Evolutionary conservation across 495 filamentous ascomycete species (phyloP), one percentile per base, ranked within the genome.

Genomic region (Parathielavia hyrcaniae): DNA sequence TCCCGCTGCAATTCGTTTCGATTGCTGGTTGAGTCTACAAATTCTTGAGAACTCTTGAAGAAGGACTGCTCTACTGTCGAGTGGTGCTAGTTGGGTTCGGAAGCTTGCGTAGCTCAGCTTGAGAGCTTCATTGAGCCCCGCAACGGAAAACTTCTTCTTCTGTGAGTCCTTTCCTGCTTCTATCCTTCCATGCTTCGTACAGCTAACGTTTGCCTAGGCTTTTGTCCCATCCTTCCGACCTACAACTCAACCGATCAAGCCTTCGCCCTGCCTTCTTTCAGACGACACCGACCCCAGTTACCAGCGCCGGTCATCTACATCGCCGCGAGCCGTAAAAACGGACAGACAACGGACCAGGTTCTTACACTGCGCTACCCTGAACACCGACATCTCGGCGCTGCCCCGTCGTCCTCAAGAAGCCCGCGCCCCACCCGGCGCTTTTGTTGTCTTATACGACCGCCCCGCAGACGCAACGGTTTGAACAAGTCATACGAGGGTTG

Each of bases 181-280:
- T 6, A 16, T 5, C 12, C 10, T n/a, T 5, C 26, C 26, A 20
- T 9, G 40, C n/a, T 23, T 45, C 52, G 34, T 54, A 22, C 51
- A 35, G 52, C 52, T 56, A 56, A 56, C 53, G 41, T 41, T n/a
- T 41, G 36, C 40, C 40, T n/a, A 57, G 46, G 41, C 32, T 38
- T 11, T 38, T 14, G 10, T 14, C n/a, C 9, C 34, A 12, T 30
- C 34, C 19, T 13, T 32, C n/a, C 16, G 13, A 9, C 13, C 41
- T 38, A 30, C 19, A 17, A 55, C 39, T 46, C 17, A 39, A 32
- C 11, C 9, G 10, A 11, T 14, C 35, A 38, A 38, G 13, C 35
- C 9, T 8, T 11, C 35, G 35, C 1, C 6, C 6, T 2, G 2
- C 26, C 6, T 30, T 30, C 2, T 30, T 30, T 30, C 26, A 30